phyloP scores from a whole-genome alignment of 1,284 basidiomycete genomes.

The Stereum hirsutum region DNA sequence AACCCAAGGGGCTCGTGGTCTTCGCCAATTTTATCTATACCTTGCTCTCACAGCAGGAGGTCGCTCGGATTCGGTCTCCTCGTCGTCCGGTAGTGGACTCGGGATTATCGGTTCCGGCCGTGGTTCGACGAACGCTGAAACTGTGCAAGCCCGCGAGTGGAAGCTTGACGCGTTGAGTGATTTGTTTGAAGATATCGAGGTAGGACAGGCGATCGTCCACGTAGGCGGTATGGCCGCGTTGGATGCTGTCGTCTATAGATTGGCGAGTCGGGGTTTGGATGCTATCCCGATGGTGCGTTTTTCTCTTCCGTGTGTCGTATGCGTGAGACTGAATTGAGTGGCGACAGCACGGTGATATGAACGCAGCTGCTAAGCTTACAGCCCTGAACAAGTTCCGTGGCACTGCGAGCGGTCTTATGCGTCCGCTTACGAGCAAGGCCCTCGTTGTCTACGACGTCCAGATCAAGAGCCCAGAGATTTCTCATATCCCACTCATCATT shows the following conservation, averaged over 20 bases:
- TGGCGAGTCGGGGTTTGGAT: conserved; percentile 80
- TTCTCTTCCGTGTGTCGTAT: conserved; percentile 4
- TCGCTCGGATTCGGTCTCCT: conserved; percentile 49
- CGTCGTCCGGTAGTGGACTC: conserved; percentile 52
- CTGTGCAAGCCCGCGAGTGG: conserved; percentile 88
- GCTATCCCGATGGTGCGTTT: conserved; percentile 69
- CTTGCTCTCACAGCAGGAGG: conserved; percentile 84
- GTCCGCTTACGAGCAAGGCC: conserved; percentile 58
- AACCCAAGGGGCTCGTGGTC: conserved; percentile 67
- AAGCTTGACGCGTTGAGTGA: conserved; percentile 94
- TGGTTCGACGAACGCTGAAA: conserved; percentile 72
- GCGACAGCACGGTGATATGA: conserved; percentile 79
- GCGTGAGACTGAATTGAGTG: background rate
- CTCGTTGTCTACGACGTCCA: conserved; percentile 88
- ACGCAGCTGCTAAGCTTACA: conserved; percentile 68
- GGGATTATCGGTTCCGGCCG: conserved; percentile 89
- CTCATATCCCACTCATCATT: conserved; percentile 85
- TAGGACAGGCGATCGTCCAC: conserved; percentile 80
- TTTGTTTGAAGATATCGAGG: conserved; percentile 85
- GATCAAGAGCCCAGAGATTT: conserved; percentile 82
- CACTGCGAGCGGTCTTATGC: conserved; percentile 42
- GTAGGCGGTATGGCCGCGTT: conserved; percentile 82
- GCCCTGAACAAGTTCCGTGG: conserved; percentile 75
- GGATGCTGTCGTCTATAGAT: conserved; percentile 83
- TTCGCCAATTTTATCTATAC: conserved; percentile 91